A percentile compares a stretch with the other conserved stretches of the same genome.
phyloP scores from a whole-genome alignment of 306 rosid species.

The Acmispon strigosus region DNA sequence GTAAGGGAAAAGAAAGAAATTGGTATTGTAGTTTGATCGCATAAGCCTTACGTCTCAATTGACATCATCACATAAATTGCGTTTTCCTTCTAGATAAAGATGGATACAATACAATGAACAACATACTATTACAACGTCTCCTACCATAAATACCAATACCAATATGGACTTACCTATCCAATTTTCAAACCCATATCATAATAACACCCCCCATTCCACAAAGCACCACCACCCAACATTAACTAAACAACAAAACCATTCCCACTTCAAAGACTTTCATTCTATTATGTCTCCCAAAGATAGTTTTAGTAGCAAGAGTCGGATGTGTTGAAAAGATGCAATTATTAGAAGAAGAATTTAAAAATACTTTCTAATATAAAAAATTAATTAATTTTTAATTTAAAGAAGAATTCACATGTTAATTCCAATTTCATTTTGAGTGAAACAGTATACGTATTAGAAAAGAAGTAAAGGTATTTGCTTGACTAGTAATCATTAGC shows the following conservation, averaged over 20 bases:
- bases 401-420: too few relatives aligned
- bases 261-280: neutral
- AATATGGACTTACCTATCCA: neutral
- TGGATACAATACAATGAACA: neutral
- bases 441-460: too few relatives aligned
- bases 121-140: neutral
- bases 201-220: neutral
- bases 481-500: too few relatives aligned
- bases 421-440: too few relatives aligned
- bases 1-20: too few relatives aligned
- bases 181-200: neutral
- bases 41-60: slow-evolving; percentile 50
- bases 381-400: too few relatives aligned
- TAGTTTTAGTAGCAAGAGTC: too few relatives aligned
- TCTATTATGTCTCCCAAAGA: too few relatives aligned
- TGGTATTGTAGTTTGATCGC: slow-evolving; percentile 17
- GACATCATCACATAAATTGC: slow-evolving; percentile 35
- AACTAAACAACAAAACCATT: neutral
- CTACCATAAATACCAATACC: neutral
- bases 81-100: slow-evolving; percentile 26
- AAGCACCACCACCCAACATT: neutral
- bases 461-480: too few relatives aligned
- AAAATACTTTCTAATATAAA: too few relatives aligned
- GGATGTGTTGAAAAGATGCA: too few relatives aligned
- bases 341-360: too few relatives aligned